Evolutionary conservation across 306 rosid species (phyloP), one percentile per base, ranked within the genome.

Genomic region (Abrus precatorius): DNA sequence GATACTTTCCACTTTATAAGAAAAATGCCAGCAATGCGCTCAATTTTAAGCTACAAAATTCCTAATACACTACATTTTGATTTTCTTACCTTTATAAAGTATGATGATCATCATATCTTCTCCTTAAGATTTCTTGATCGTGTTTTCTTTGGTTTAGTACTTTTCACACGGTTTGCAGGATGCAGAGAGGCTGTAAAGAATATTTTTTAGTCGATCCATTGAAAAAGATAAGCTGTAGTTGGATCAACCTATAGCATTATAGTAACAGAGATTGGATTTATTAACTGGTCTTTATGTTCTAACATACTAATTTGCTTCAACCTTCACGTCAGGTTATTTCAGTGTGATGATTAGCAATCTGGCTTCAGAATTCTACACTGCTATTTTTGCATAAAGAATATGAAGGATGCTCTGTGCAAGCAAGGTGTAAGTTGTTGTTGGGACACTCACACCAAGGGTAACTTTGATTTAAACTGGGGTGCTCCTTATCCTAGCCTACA

Each of bases 181-280:
- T 2, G 6, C 68, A 61, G 4, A 43, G 44, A 61, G 9, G 68
- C 44, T 61, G 44, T 34, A 62, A 62, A 20, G 20, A 36, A 63
- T 36, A 63, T 14, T 40, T 2, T 38, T 14, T 41, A 43, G n/a
- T 41, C 94, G 90, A 7, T 75, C 90, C 85, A 90, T 90, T 32
- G 93, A 89, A 33, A 85, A 92, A 56, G 84, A 92, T 90, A 83
- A 83, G 85, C 71, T 77, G 40, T 72, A 63, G 49, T 47, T 80
- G 76, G 41, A 49, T 41, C 77, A 76, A 6, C 54, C 66, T 52
- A 38, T 13, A 34, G 38, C 13, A 70, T 55, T 52, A 33, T 28
- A 80, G 10, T 55, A 53, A 27, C 77, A 38, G 53, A 40, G 20
- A 36, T 54, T 11, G 6, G 52, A 54, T 10, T 56, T 27, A 36